phyloP scores from a whole-genome alignment of 768 basidiomycete species.

The Leccinum fibrillosum region DNA sequence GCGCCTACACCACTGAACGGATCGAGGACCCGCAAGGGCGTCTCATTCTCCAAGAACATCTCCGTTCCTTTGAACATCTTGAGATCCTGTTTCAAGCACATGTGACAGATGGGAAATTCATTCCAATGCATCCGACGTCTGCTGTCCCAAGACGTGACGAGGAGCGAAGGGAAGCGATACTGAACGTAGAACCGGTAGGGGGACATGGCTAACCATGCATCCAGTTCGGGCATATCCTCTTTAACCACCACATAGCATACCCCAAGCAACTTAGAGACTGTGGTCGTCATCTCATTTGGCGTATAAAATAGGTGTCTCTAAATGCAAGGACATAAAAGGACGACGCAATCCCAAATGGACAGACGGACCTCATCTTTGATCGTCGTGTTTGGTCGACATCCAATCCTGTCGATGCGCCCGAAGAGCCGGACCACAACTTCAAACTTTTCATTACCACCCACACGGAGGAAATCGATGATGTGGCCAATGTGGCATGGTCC shows the following conservation, averaged over 20 bases:
- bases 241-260: constrained; percentile 47
- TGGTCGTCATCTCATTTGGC: constrained; percentile 37
- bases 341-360: neutral
- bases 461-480: constrained; percentile 35
- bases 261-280: constrained; percentile 40
- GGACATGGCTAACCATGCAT: constrained; percentile 50
- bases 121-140: constrained; percentile 28
- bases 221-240: constrained; percentile 29
- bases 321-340: neutral
- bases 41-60: constrained; percentile 28
- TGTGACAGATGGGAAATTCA: constrained; percentile 44
- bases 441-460: constrained; percentile 11
- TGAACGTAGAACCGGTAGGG: constrained; percentile 55
- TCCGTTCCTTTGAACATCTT: constrained; percentile 31
- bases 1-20: constrained; percentile 52
- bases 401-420: constrained; percentile 45
- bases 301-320: constrained; percentile 66
- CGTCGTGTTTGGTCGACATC: constrained; percentile 35
- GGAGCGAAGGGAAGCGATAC: constrained; percentile 48
- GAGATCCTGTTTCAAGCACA: constrained; percentile 36
- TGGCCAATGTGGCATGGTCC: constrained; percentile 60
- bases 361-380: constrained; percentile 55
- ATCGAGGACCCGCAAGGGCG: constrained; percentile 35
- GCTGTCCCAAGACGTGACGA: constrained; percentile 37
- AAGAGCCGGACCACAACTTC: constrained; percentile 41